Base-by-base conservation (phyloP, 1,139 yeast species). In the Hemisphaericaspora lyxosophila region DNA sequence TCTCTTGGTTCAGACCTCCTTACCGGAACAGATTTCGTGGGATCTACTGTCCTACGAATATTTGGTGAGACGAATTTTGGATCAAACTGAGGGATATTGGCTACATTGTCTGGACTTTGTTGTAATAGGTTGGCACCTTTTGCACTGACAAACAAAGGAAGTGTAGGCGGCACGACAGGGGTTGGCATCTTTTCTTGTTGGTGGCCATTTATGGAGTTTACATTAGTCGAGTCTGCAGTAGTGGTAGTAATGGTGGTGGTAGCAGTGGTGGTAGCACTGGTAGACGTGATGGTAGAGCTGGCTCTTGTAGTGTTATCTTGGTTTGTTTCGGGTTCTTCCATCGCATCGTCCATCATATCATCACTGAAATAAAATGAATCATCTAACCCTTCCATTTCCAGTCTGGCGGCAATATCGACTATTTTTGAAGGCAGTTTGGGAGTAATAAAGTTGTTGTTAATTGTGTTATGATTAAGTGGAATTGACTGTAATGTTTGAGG, bases 311-410 rank as follows among this genome's bases (percentile, higher is more conserved):
- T 12, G 9, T 5, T 14, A 17, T 24, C 26, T 14, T 23, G 31
- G 17, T 36, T 16, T 30, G 26, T 29, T 27, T 31, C 15, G 16
- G 34, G 25, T 23, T 12, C 34, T 16, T 14, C 11, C 13, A 12
- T 8, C 3, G 33, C 48, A 5, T 49, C 51, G 27, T 54, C 62
- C 28, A 59, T 61, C 32, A 67, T 44, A 41, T 82, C 89, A 52
- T 83, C 90, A 50, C 87, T 80, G 49, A 82, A 81, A 40, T 75
- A 63, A 45, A 82, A 74, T 2, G 87, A 81, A 47, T 81, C 89
- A 39, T 82, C 88, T 43, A 79, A 66, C 40, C 74, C 70, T 35
- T 46, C 49, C 23, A 33, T 40, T 24, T 43, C 48, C 18, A 37
- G 36, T 20, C 38, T 37, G 27, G 72, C 74, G 15, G 64, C 61